Conservation (phyloP, 768 basidiomycete species). For the Terana coerulea region DNA sequence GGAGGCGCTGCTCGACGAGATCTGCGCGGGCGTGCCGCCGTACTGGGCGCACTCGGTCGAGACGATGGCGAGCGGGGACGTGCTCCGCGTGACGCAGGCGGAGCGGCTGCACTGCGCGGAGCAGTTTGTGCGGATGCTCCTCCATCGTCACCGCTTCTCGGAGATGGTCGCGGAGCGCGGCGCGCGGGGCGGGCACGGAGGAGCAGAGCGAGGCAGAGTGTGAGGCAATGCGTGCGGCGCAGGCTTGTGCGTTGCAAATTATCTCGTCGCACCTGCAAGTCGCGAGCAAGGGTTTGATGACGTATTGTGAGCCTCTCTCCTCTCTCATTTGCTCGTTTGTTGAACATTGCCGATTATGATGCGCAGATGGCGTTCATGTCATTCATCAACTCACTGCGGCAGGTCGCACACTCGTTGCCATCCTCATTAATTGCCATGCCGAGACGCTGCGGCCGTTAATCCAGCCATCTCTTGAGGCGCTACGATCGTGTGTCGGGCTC, state of each 20-base stretch:
- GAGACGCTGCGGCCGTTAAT: constrained; percentile 73
- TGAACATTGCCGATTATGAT: background rate
- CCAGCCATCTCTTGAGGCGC: constrained; percentile 76
- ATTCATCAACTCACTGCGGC: constrained; percentile 95
- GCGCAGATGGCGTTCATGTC: constrained; percentile 85
- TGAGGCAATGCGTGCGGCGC: constrained; percentile 74
- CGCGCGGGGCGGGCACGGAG: constrained; percentile 39
- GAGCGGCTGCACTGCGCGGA: constrained; percentile 84
- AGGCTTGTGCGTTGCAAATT: constrained; percentile 76
- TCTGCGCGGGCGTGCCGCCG: constrained; percentile 63
- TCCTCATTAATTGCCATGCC: constrained; percentile 85
- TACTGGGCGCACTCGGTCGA: constrained; percentile 82
- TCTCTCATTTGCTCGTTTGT: constrained; percentile 5
- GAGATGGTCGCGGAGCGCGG: constrained; percentile 71
- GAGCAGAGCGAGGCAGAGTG: constrained; percentile 67
- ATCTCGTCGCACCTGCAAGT: constrained; percentile 80
- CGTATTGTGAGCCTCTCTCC: constrained; percentile 78
- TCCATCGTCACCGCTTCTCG: constrained; percentile 84
- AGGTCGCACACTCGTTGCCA: constrained; percentile 84
- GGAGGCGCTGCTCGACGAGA: constrained; percentile 77
- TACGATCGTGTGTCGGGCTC: constrained; percentile 86
- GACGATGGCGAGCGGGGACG: constrained; percentile 70
- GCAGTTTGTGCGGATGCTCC: constrained; percentile 83
- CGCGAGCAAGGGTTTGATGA: constrained; percentile 88
- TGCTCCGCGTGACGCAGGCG: constrained; percentile 85